Base-by-base conservation (phyloP, 78 protist genomes). In the Ministeria vibrans region DNA sequence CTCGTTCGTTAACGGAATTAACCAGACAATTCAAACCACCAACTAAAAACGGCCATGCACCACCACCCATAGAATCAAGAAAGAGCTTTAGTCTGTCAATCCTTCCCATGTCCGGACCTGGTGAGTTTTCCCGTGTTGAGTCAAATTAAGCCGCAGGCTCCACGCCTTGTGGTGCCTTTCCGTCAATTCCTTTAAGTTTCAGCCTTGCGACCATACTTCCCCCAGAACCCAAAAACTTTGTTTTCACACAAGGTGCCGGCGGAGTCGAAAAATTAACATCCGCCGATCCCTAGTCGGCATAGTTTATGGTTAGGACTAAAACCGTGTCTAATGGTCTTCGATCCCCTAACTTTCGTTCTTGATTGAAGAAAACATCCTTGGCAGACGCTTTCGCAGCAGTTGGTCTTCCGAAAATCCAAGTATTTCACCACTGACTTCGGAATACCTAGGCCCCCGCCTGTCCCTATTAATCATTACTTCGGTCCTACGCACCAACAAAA, bases 1-100 rank as follows among this genome's bases (percentile, higher is more conserved):
- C 96, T 93, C 96, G 96, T 86, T 90, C 95, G 94, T 93, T 89
- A 90, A 69, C 96, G 95, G 90, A 93, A 91, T 93, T 87, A 92
- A 93, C 91, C 95, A 93, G 96, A 91, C 93, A 91, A 90, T 85
- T 93, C 95, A 88, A 88, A 90, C 93, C 96, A 90, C 91, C 87
- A 91, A 86, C 95, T 88, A 89, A n/a, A n/a, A 86, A 92, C 95
- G 95, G 90, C 93, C 95, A 92, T 92, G 93, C 95, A 92, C 95
- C 95, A 92, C 95, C 95, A 86, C 89, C 87, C 90, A 86, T 80
- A 64, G 84, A 86, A 92, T 92, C 95, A 90, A 86, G 92, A 89
- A 89, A 88, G 91, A 89, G 87, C 95, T 86, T 81, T 82, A 86
- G 85, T 86, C 93, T 91, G 95, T 91, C 95, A 85, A 89, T 88